Base-by-base conservation (phyloP, 371 early-diverging fungal species). In the Mortierella sp. region DNA sequence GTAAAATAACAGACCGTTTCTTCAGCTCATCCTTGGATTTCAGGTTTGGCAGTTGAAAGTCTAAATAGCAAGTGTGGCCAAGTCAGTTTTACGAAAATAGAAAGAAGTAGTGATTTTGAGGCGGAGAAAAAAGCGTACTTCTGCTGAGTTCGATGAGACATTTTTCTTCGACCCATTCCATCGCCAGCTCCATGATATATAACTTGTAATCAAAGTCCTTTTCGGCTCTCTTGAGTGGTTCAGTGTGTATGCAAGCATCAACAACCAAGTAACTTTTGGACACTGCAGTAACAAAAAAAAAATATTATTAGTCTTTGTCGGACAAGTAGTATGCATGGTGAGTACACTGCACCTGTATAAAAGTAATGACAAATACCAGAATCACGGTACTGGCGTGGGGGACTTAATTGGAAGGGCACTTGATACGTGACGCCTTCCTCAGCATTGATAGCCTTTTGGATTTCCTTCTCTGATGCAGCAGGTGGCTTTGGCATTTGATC, bases 211-310 rank as follows among this genome's bases (percentile, higher is more conserved):
- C 89, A 26, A 85, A 72, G 58, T 93, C 89, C 40, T 82, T 83
- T 54, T 83, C 84, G 15, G 91, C 66, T 35, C 90, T 85, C 37
- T 83, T 68, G 40, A 84, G 86, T 2, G 91, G 86, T n/a, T 86
- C 84, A 8, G 89, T 86, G 70, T 94, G 83, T 55, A 94, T 84
- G 67, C 92, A 91, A 1, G 92, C 93, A 74, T 93, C 93, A 56
- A 91, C 85, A 23, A 93, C 90, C 13, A 90, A 58, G 61, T 85
- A 86, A 15, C 80, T 45, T 29, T 84, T 83, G 26, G 86, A 87
- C 1, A 76, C 89, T 57, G 34, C 4, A 34, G 29, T 2, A n/a
- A 9, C 12, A n/a, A 13, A 19, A 28, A 51, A 23, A 22, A 51
- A 51, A 7, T 51, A 29, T 26, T 3, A n/a, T n/a, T 15, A 5